A percentile compares a stretch with the other conserved stretches of the same genome.
These are phyloP conservation scores for Podospora pseudocomata DNA, from an alignment of 495 filamentous ascomycete species.

Conservation along the genomic window DNA sequence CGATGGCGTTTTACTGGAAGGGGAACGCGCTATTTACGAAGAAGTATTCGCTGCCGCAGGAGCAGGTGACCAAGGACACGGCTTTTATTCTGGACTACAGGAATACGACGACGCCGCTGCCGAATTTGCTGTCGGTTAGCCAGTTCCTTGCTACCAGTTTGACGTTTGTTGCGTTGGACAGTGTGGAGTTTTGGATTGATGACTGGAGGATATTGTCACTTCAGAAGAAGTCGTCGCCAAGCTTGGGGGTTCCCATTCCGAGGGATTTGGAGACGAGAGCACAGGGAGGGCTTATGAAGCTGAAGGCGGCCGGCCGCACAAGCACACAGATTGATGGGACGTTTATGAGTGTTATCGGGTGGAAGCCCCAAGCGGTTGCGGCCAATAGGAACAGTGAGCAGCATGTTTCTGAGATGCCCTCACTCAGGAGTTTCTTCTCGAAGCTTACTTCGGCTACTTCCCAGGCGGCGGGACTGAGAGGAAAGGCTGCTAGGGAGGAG, in stretches of 20 bases:
- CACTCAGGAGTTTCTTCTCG: constrained; percentile 77
- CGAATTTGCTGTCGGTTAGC: constrained; percentile 75
- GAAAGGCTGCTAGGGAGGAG: constrained; percentile 51
- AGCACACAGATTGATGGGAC: constrained; percentile 85
- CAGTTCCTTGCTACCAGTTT: constrained; percentile 93
- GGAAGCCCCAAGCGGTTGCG: constrained; percentile 57
- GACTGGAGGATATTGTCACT: constrained; percentile 75
- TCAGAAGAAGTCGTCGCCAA: constrained; percentile 78
- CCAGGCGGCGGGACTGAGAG: constrained; percentile 37
- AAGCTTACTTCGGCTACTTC: constrained; percentile 52
- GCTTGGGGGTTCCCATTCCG: constrained; percentile 67
- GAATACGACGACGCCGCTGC: constrained; percentile 78
- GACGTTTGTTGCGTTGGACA: constrained; percentile 87
- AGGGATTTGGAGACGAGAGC: constrained; percentile 76
- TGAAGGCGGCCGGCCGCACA: constrained; percentile 67
- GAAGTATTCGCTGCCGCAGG: constrained; percentile 62
- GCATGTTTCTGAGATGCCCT: constrained; percentile 46
- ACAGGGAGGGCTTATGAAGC: constrained; percentile 77
- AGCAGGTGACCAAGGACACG: constrained; percentile 63
- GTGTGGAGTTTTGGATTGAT: constrained; percentile 87
- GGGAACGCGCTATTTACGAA: constrained; percentile 90
- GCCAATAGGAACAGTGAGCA: constrained; percentile 36
- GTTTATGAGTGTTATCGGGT: constrained; percentile 85
- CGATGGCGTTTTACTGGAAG: constrained; percentile 99
- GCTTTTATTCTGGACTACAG: constrained; percentile 91